These are phyloP conservation scores for Yamadazyma sp. DNA, from an alignment of 1,139 yeast genomes.

Conservation along the genomic window DNA sequence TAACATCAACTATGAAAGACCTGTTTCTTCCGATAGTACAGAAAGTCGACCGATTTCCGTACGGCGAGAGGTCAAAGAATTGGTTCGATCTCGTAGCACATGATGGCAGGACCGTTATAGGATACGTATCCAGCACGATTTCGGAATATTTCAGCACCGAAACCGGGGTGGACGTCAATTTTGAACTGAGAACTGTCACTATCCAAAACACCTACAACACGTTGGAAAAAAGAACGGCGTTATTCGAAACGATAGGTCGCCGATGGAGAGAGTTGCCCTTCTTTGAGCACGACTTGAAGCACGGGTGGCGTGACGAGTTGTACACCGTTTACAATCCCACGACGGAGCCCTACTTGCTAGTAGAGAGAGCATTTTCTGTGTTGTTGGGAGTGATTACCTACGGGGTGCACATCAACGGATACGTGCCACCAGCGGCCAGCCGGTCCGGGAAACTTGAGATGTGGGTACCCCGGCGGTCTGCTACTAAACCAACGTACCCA, in stretches of 20 bases:
- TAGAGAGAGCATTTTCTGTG: constrained; percentile 83
- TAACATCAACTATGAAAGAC: background rate
- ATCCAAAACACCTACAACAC: constrained; percentile 42
- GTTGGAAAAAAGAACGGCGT: constrained; percentile 45
- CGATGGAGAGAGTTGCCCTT: constrained; percentile 37
- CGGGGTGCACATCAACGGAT: constrained; percentile 88
- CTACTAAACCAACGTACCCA: constrained; percentile 82
- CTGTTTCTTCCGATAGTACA: constrained; percentile 21
- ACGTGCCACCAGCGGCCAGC: constrained; percentile 41
- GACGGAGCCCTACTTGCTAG: constrained; percentile 55
- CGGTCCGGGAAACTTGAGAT: constrained; percentile 51
- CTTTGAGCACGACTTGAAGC: constrained; percentile 43
- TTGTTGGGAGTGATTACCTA: constrained; percentile 83
- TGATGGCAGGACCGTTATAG: constrained; percentile 48
- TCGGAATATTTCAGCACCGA: constrained; percentile 35
- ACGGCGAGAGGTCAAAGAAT: constrained; percentile 16
- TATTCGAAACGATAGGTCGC: constrained; percentile 45
- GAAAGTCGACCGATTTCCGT: constrained; percentile 53
- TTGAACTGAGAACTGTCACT: constrained; percentile 27
- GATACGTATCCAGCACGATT: constrained; percentile 51
- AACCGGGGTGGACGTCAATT: constrained; percentile 36
- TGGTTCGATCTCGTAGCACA: constrained; percentile 50
- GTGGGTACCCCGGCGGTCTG: constrained; percentile 86
- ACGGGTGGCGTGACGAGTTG: constrained; percentile 88
- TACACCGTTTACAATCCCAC: constrained; percentile 68